These are phyloP conservation scores for Croton setiger DNA, from an alignment of 441 rosid species.

Conservation along the genomic window DNA sequence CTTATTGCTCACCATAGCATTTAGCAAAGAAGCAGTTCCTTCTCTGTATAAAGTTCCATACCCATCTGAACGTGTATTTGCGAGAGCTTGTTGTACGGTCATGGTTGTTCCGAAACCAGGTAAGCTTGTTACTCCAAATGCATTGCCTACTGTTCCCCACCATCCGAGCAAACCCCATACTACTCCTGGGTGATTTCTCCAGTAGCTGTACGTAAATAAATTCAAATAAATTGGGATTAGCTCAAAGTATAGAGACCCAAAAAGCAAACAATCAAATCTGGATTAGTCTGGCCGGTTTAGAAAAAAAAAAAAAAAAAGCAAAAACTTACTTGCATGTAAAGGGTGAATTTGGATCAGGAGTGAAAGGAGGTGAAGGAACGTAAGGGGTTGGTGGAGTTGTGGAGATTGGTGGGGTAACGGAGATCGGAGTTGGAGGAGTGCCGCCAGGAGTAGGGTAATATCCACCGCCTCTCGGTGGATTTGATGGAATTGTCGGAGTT, in stretches of 20 bases:
- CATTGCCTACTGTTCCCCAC: conserved; percentile 34
- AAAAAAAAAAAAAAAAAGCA: neutral
- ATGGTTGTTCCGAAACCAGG: conserved; percentile 24
- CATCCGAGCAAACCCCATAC: conserved; percentile 29
- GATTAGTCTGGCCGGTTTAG: too few relatives aligned
- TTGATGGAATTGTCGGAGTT: conserved; percentile 26
- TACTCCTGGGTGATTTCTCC: conserved; percentile 30
- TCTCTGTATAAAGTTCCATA: conserved; percentile 34
- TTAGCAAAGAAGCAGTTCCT: conserved; percentile 35
- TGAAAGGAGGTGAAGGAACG: conserved; percentile 28
- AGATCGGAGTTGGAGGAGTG: conserved; percentile 22
- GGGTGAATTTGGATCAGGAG: conserved; percentile 32
- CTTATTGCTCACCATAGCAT: conserved; percentile 28
- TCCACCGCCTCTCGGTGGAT: conserved; percentile 27
- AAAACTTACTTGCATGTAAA: conserved; percentile 31
- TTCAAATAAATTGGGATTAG: too few relatives aligned
- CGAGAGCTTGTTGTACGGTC: conserved; percentile 29
- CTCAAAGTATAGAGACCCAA: too few relatives aligned
- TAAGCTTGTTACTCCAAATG: conserved; percentile 25
- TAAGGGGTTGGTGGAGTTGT: conserved; percentile 18
- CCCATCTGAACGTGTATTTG: conserved; percentile 29
- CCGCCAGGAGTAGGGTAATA: conserved; percentile 17
- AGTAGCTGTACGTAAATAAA: conserved; percentile 23
- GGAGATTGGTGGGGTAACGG: conserved; percentile 10
- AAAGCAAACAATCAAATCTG: too few relatives aligned